phyloP scores from a whole-genome alignment of 768 basidiomycete species.

The Megacollybia marginata region DNA sequence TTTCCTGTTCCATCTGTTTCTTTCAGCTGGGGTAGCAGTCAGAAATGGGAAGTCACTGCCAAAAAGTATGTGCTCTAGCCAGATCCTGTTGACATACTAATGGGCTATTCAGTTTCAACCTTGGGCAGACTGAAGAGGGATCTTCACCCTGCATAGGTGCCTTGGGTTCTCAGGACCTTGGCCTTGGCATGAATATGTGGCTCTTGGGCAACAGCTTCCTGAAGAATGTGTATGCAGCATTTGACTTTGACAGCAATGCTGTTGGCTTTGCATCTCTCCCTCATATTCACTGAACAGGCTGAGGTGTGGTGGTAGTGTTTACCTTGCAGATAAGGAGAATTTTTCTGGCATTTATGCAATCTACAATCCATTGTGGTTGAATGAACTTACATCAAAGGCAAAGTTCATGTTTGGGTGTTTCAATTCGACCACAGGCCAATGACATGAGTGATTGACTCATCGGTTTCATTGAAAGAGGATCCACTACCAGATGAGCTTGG shows the following conservation, averaged over 20 bases:
- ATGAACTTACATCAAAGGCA: slow-evolving; percentile 74
- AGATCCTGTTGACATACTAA: neutral
- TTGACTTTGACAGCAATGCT: slow-evolving; percentile 25
- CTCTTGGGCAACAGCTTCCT: slow-evolving; percentile 35
- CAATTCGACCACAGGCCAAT: slow-evolving; percentile 64
- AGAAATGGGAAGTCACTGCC: slow-evolving; percentile 26
- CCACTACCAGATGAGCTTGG: slow-evolving; percentile 73
- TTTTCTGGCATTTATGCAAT: slow-evolving; percentile 85
- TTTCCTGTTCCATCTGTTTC: slow-evolving; percentile 17
- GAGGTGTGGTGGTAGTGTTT: slow-evolving; percentile 85
- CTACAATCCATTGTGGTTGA: slow-evolving; percentile 97
- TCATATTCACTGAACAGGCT: slow-evolving; percentile 87
- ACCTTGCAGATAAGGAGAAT: slow-evolving; percentile 81
- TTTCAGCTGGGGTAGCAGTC: slow-evolving; percentile 25
- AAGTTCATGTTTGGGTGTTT: slow-evolving; percentile 49
- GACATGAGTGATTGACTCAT: slow-evolving; percentile 88
- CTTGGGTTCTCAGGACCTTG: slow-evolving; percentile 36
- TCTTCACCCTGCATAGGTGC: slow-evolving; percentile 39
- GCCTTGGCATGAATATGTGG: slow-evolving; percentile 9
- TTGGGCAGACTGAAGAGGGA: slow-evolving; percentile 33
- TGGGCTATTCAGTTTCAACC: slow-evolving; percentile 30
- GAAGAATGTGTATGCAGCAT: slow-evolving; percentile 36
- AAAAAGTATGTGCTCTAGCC: neutral
- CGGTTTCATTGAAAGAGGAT: slow-evolving; percentile 70
- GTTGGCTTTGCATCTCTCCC: slow-evolving; percentile 47